Base-by-base conservation (phyloP, 495 filamentous ascomycete genomes). In the Lophiostoma macrostomum region DNA sequence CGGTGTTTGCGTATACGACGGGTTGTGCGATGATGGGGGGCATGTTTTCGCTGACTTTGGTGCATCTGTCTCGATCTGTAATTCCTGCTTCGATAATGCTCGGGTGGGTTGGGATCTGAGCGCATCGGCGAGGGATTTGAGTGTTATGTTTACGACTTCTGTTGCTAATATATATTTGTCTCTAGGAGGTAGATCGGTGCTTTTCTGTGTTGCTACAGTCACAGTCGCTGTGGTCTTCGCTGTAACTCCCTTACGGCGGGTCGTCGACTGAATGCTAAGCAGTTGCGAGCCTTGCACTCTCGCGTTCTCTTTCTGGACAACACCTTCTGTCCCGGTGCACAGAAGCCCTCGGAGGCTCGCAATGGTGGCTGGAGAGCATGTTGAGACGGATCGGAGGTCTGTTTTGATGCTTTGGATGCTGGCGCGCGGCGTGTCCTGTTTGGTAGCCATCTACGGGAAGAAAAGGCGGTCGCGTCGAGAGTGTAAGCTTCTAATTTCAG, bases 151-250 rank as follows among this genome's bases (percentile, higher is more conserved):
- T 54, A 93, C 83, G 16, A 91, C 78, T 40, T 91, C 84, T 2
- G 90, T 91, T 3, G 89, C 88, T 34, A 96, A 74, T 32, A 82
- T 74, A 0, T 81, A 78, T 65, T 75, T 83, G 56, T 90, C 82
- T 53, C 80, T 80, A 14, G 72, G 52, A 6, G 77, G 75, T 37
- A 86, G 67, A 37, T 66, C 68, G 25, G 67, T 62, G 22, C 57
- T 68, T 30, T 60, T 55, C 8, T 60, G 36, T 25, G 58, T 50
- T 5, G 56, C 37, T 18, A 48, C 52, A 16, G 63, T 47, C 12
- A 30, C 63, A 30, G 61, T 48, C 12, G 60, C 23, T 27, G 23
- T 35, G 8, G 34, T 49, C 13, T 18, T 48, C 22, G 37, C 56
- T 22, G 57, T 22, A 38, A 50, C 36, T 30, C 52, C 58, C 59